Evolutionary conservation across 805 yeast genomes (phyloP).

Genomic region (Kregervanrija fluxuum): DNA sequence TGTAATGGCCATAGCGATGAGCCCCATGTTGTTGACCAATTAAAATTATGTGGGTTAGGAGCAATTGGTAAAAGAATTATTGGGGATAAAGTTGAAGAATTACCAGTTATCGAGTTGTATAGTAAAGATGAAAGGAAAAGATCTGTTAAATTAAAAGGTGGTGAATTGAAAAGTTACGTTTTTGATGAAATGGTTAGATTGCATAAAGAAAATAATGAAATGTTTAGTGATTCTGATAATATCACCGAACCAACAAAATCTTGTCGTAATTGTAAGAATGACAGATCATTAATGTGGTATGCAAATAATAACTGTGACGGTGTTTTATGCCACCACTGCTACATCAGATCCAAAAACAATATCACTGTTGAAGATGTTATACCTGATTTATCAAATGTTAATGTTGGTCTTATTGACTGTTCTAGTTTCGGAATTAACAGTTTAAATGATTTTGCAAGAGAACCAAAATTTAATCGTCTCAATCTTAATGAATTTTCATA

Average conservation of each 20-base stretch:
- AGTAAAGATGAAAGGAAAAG: slow-evolving; percentile 27
- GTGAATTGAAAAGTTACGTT: slow-evolving; percentile 4
- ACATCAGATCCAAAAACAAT: slow-evolving; percentile 17
- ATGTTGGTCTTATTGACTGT: too few relatives aligned
- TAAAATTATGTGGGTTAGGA: slow-evolving; percentile 24
- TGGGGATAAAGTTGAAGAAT: slow-evolving; percentile 19
- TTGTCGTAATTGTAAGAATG: slow-evolving; percentile 18
- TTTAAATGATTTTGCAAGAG: too few relatives aligned
- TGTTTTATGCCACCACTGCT: slow-evolving; percentile 21
- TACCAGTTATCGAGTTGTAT: slow-evolving; percentile 35
- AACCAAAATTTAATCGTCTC: too few relatives aligned
- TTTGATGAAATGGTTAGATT: slow-evolving; percentile 4
- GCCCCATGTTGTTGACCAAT: slow-evolving; percentile 3
- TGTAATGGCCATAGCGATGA: slow-evolving; percentile 33
- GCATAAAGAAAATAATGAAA: not conserved
- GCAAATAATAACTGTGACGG: slow-evolving; percentile 4
- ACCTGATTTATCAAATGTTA: slow-evolving; percentile 14
- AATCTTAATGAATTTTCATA: too few relatives aligned
- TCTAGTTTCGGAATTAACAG: too few relatives aligned
- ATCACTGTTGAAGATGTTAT: slow-evolving; percentile 17
- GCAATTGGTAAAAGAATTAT: slow-evolving; percentile 24
- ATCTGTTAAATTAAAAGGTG: slow-evolving; percentile 5
- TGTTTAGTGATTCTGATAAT: not conserved
- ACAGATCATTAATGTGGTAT: slow-evolving; percentile 17
- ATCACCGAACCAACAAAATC: not conserved